phyloP scores from a whole-genome alignment of 2,329 filamentous ascomycete species.

The Penicillium nordicum region DNA sequence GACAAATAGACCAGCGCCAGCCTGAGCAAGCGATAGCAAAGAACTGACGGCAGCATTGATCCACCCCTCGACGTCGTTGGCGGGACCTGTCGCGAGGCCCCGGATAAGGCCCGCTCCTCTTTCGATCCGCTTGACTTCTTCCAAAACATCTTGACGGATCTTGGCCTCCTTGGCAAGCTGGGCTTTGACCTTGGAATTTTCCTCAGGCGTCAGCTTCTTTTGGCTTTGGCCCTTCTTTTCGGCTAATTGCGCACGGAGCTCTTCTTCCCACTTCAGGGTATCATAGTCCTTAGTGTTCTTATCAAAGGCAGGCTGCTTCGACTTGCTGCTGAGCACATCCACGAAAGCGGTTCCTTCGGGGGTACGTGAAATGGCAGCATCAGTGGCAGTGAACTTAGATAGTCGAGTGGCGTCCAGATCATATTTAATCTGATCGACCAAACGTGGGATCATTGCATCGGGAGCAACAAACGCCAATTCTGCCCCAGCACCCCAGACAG shows the following conservation, averaged over 20 bases:
- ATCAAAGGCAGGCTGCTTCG: constrained; percentile 65
- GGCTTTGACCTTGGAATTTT: constrained; percentile 83
- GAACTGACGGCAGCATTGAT: constrained; percentile 75
- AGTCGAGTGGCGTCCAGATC: constrained; percentile 72
- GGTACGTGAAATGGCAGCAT: constrained; percentile 89
- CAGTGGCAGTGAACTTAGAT: constrained; percentile 71
- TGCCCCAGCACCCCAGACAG: constrained; percentile 79
- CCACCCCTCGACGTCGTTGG: constrained; percentile 86
- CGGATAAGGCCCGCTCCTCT: constrained; percentile 83
- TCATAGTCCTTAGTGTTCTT: constrained; percentile 96
- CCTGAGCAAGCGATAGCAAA: constrained; percentile 66
- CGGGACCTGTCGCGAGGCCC: constrained; percentile 77
- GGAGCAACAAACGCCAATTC: constrained; percentile 93
- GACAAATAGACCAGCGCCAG: constrained; percentile 76
- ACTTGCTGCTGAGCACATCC: constrained; percentile 84
- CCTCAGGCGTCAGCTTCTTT: constrained; percentile 86
- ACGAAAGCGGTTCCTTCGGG: constrained; percentile 84
- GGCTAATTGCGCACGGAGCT: constrained; percentile 80
- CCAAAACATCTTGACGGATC: constrained; percentile 70
- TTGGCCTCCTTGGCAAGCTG: constrained; percentile 82
- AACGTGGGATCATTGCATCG: constrained; percentile 69
- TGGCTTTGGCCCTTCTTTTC: constrained; percentile 80
- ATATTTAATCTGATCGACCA: constrained; percentile 68
- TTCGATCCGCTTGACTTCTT: constrained; percentile 66
- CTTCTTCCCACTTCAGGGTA: constrained; percentile 94